Conservation (phyloP, 108 stramenopile genomes). For the Aurantiochytrium sp. region DNA sequence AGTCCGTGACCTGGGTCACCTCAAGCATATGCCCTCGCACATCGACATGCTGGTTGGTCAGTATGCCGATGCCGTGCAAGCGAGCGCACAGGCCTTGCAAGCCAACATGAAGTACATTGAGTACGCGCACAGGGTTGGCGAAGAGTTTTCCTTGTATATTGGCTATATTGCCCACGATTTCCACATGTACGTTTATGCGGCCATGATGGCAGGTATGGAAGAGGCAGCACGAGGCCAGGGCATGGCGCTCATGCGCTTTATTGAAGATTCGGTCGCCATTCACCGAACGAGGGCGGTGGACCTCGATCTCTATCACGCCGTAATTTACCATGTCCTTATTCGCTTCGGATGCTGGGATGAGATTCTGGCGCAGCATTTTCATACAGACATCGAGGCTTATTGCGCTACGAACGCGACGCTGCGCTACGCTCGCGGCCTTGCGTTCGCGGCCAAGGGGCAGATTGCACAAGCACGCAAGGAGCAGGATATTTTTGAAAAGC, state of each 20-base stretch:
- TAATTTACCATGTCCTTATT: not conserved
- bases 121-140: not conserved
- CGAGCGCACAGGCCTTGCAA: slow-evolving; percentile 17
- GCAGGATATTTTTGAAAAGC: slow-evolving; percentile 19
- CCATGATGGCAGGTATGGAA: slow-evolving; percentile 13
- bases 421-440: slow-evolving; percentile 38
- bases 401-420: slow-evolving; percentile 6
- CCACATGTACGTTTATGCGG: slow-evolving; percentile 15
- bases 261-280: slow-evolving; percentile 18
- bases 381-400: slow-evolving; percentile 24
- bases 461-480: slow-evolving; percentile 30
- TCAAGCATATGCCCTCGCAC: slow-evolving; percentile 39
- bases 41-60: slow-evolving; percentile 36
- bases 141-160: not conserved
- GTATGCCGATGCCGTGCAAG: slow-evolving; percentile 23
- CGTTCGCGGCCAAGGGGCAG: slow-evolving; percentile 29
- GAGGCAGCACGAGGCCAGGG: not conserved
- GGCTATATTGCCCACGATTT: slow-evolving; percentile 19
- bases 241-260: not conserved
- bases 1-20: slow-evolving; percentile 26
- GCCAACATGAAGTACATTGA: slow-evolving; percentile 33
- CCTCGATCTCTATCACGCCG: slow-evolving; percentile 12
- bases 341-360: slow-evolving; percentile 43
- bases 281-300: slow-evolving; percentile 26
- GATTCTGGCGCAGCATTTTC: slow-evolving; percentile 27